Evolutionary conservation across 352 stramenopile species (phyloP), one percentile per base, ranked within the genome.

Genomic region (Phytophthora quininea): DNA sequence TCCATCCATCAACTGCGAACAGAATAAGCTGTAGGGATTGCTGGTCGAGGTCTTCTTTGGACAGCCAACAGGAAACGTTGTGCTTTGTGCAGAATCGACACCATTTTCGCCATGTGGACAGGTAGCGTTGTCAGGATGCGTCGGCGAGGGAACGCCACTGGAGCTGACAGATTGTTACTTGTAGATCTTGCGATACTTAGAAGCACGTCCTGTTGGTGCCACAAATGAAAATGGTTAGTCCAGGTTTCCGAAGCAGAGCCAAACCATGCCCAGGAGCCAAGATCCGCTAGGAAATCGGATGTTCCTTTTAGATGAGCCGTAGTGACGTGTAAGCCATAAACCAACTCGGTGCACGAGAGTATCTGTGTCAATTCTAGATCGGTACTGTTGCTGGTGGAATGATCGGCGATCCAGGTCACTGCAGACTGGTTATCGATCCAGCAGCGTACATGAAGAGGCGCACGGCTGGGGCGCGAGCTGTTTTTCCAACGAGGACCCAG

Each of bases 21-120:
- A 63, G 42, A 63, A 14, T 35, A 9, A 63, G 53, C 12, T 58
- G 46, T 63, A 69, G 0, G 24, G 61, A 63, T 61, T 69, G 53
- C 31, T 24, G 27, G 4, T 31, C 15, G 6, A 29, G 1, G 14
- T 62, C 19, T 38, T 45, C 2, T 2, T 7, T 10, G 8, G 53
- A 38, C 2, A 63, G 3, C 53, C 53, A 68, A 3, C 29, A 7
- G 0, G 49, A 11, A 12, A 58, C 7, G 1, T 29, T 14, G 6
- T 32, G 33, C 6, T 33, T 24, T 1, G 7, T 3, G 31, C 54
- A 69, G n/a, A 63, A 58, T n/a, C 7, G 29, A 29, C 52, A 58
- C 47, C 53, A 69, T 27, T 58, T n/a, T 5, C 29, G n/a, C 53
- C 53, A 69, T 4, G 53, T 56, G 37, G 29, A 3, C 3, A 63